Percentiles rank a stretch among this genome's conserved stretches.
phyloP scores from a whole-genome alignment of 305 asterid species.

The Solanum hybrid region DNA sequence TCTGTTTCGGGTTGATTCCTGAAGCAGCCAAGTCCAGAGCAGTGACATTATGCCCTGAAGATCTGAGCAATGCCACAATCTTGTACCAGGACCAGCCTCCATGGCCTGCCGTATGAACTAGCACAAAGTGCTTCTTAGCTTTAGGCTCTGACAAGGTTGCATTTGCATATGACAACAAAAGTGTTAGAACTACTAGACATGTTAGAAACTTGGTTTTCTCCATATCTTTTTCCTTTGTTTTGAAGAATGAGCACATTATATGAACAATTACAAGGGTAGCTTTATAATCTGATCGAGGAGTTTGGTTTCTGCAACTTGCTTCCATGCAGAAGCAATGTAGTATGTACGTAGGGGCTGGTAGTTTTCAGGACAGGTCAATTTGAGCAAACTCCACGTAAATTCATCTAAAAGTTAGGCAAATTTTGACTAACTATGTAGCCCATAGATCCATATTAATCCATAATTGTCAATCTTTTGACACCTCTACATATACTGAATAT shows the following conservation, averaged over 20 bases:
- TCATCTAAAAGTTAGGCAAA: background rate
- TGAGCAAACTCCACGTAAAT: constrained; percentile 16
- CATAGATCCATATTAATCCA: no score
- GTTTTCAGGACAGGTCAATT: constrained; percentile 9
- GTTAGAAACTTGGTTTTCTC: background rate
- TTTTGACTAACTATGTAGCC: background rate
- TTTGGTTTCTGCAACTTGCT: background rate
- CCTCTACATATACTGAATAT: background rate
- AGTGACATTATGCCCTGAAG: background rate
- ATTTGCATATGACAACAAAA: no score
- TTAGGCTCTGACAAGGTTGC: background rate
- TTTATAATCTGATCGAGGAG: background rate
- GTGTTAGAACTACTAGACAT: background rate
- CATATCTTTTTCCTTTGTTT: background rate
- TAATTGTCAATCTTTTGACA: background rate
- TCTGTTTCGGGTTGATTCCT: background rate
- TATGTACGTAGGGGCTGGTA: background rate
- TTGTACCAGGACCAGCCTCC: background rate
- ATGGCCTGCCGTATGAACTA: background rate
- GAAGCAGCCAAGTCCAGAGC: background rate
- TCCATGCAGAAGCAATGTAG: background rate
- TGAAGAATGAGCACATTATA: background rate
- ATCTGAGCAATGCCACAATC: background rate
- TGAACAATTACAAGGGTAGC: background rate
- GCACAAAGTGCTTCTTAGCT: background rate